phyloP scores from a whole-genome alignment of 441 rosid species.

The Rhodomyrtus psidioides region DNA sequence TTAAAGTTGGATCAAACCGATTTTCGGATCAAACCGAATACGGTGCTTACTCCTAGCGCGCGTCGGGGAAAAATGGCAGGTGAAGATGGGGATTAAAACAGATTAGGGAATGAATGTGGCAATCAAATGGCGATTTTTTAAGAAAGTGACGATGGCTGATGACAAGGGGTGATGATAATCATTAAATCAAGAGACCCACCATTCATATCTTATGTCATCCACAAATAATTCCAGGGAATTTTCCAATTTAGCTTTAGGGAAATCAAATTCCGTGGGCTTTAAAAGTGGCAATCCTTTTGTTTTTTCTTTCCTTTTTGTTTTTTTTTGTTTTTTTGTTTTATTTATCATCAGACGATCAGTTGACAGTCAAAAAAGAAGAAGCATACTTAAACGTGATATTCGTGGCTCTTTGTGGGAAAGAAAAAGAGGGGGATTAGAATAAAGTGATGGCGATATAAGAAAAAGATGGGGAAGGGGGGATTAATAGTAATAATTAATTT shows the following conservation, averaged over 20 bases:
- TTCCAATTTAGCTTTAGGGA: neutral
- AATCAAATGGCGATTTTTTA: neutral
- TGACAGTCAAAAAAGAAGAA: constrained; percentile 16
- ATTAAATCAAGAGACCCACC: neutral
- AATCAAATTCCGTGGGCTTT: neutral
- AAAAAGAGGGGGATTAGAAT: constrained; percentile 18
- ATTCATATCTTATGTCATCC: neutral
- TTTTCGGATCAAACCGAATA: neutral
- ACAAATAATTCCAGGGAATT: neutral
- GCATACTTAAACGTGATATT: constrained; percentile 12
- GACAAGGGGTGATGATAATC: neutral
- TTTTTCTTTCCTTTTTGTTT: neutral
- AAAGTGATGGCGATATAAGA: constrained; percentile 12
- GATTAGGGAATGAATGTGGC: neutral
- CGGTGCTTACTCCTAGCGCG: neutral
- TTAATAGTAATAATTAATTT: constrained; percentile 10
- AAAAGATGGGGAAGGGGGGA: neutral
- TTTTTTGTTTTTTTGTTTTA: no score
- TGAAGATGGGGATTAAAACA: neutral
- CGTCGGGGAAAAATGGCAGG: neutral
- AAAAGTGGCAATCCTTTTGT: neutral
- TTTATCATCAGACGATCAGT: neutral
- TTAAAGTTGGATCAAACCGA: neutral
- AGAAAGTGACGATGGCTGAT: neutral
- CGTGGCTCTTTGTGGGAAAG: neutral